These are phyloP conservation scores for Tolypocladium ovalisporum DNA, from an alignment of 2,329 filamentous ascomycete species.

Conservation along the genomic window DNA sequence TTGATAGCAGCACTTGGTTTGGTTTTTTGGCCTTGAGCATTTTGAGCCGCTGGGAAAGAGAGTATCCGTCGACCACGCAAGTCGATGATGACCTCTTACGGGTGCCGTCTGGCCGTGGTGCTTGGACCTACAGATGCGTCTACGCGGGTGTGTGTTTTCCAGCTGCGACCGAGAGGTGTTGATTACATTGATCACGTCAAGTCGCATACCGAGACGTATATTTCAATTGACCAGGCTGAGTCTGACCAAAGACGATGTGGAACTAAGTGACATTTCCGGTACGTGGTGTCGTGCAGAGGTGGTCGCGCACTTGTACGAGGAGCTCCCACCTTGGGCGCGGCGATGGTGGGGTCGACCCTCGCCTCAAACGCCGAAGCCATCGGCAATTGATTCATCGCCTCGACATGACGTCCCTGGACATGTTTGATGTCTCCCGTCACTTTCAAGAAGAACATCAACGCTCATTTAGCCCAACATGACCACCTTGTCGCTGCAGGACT, in stretches of 20 bases:
- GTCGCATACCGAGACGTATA: neutral
- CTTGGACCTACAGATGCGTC: neutral
- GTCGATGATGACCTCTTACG: neutral
- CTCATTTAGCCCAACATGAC: slow-evolving; percentile 4
- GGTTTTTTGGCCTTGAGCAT: neutral
- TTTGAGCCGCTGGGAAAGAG: neutral
- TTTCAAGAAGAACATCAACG: neutral
- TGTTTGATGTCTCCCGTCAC: neutral
- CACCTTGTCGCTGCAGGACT: slow-evolving; percentile 9
- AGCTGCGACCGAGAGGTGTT: no score
- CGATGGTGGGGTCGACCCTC: neutral
- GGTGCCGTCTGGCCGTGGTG: neutral
- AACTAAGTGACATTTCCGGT: no score
- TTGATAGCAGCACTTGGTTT: neutral
- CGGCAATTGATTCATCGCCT: neutral
- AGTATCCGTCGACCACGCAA: neutral
- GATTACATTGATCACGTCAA: no score
- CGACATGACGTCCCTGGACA: no score
- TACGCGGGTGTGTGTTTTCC: no score
- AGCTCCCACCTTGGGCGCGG: no score
- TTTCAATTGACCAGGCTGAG: neutral
- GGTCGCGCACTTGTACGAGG: no score
- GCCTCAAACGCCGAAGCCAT: neutral
- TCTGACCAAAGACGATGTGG: neutral
- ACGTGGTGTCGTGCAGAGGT: neutral